These are phyloP conservation scores for Cicer arietinum DNA, from an alignment of 306 rosid genomes.

Conservation along the genomic window DNA sequence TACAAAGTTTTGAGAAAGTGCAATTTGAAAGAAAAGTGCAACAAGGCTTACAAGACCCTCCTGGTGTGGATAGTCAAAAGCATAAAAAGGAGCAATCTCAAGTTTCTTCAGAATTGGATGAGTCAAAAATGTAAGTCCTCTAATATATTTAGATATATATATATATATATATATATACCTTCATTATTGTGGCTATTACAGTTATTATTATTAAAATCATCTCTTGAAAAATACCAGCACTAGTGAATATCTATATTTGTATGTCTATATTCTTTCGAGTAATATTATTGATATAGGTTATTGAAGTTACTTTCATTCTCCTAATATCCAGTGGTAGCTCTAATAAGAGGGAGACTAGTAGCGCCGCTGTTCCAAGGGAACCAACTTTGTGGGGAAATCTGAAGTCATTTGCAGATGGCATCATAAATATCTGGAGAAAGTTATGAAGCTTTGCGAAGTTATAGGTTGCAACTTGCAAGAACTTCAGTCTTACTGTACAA, in stretches of 20 bases:
- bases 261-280: constrained; percentile 3
- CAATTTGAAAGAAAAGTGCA: constrained; percentile 40
- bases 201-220: constrained; percentile 20
- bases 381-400: constrained; percentile 70
- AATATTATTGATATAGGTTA: constrained; percentile 23
- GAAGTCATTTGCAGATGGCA: constrained; percentile 68
- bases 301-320: constrained; percentile 35
- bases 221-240: constrained; percentile 23
- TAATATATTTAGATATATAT: background rate
- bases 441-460: constrained; percentile 46
- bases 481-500: constrained; percentile 13
- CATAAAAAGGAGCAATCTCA: constrained; percentile 45
- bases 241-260: constrained; percentile 29
- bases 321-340: constrained; percentile 49
- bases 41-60: constrained; percentile 39
- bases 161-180: background rate
- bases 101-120: constrained; percentile 42
- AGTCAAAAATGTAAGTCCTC: constrained; percentile 56
- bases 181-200: constrained; percentile 4
- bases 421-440: constrained; percentile 64
- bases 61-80: constrained; percentile 42
- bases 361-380: constrained; percentile 44
- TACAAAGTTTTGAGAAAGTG: constrained; percentile 41
- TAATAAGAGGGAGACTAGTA: constrained; percentile 35
- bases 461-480: constrained; percentile 35